These are phyloP conservation scores for Aureobasidium melanogenum DNA, from an alignment of 2,329 filamentous ascomycete species.

Conservation along the genomic window DNA sequence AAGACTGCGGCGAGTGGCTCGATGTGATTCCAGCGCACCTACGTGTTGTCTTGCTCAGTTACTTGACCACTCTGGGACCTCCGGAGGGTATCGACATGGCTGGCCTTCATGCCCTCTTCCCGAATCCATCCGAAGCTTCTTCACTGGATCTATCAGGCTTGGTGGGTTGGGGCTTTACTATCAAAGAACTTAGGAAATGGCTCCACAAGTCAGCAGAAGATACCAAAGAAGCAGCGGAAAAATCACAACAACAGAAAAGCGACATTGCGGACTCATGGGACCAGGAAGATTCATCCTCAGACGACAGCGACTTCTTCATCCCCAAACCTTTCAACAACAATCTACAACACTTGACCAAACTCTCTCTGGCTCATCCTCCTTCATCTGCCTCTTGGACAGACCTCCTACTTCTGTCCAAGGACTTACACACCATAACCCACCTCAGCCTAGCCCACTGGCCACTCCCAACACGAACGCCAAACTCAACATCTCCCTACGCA, in stretches of 20 bases:
- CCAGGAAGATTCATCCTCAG: slow-evolving; percentile 28
- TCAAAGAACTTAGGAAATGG: slow-evolving; percentile 40
- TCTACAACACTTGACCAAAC: slow-evolving; percentile 44
- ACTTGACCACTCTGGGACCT: slow-evolving; percentile 43
- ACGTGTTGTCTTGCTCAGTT: slow-evolving; percentile 47
- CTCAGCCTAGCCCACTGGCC: slow-evolving; percentile 57
- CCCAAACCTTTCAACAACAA: slow-evolving; percentile 27
- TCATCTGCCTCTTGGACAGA: slow-evolving; percentile 44
- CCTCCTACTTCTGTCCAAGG: slow-evolving; percentile 44
- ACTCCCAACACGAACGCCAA: slow-evolving; percentile 47
- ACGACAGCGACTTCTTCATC: slow-evolving; percentile 16
- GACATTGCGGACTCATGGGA: slow-evolving; percentile 38
- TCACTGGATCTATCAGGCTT: slow-evolving; percentile 46
- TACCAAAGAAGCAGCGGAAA: neutral
- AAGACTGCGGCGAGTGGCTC: slow-evolving; percentile 49
- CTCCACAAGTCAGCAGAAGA: slow-evolving; percentile 22
- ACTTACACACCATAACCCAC: slow-evolving; percentile 50
- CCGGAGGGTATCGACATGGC: slow-evolving; percentile 31
- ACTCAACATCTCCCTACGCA: slow-evolving; percentile 45
- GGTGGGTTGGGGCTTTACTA: slow-evolving; percentile 37
- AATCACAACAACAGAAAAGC: neutral
- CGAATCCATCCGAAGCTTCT: slow-evolving; percentile 36
- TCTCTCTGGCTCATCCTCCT: slow-evolving; percentile 49
- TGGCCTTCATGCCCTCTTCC: slow-evolving; percentile 44
- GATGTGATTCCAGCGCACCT: slow-evolving; percentile 42